A percentile compares a stretch with the other conserved stretches of the same genome.
Conservation (phyloP, 2,329 filamentous ascomycete species). For the Arthrocladium fulminans region DNA sequence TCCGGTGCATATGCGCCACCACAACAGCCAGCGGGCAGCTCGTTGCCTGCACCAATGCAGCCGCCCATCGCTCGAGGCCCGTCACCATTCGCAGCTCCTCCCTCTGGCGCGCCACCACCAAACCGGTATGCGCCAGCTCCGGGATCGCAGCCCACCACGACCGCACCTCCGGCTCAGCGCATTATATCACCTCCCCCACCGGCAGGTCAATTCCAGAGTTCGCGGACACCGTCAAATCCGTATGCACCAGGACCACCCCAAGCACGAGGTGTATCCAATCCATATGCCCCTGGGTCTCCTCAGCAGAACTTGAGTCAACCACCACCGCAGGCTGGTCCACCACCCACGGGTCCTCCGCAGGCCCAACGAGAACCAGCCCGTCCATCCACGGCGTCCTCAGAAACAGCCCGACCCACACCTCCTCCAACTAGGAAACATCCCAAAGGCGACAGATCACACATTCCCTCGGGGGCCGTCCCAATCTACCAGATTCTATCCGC, state of each 20-base stretch:
- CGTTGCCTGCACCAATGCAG: slow-evolving; percentile 37
- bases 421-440: slow-evolving; percentile 55
- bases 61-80: slow-evolving; percentile 62
- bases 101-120: slow-evolving; percentile 54
- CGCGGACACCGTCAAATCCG: slow-evolving; percentile 33
- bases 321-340: slow-evolving; percentile 28
- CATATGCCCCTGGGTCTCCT: slow-evolving; percentile 36
- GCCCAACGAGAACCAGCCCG: slow-evolving; percentile 37
- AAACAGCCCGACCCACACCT: slow-evolving; percentile 36
- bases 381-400: slow-evolving; percentile 43
- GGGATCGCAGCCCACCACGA: slow-evolving; percentile 42
- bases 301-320: slow-evolving; percentile 11
- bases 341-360: slow-evolving; percentile 36
- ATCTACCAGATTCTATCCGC: slow-evolving; percentile 71
- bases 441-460: slow-evolving; percentile 80
- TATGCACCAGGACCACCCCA: slow-evolving; percentile 30
- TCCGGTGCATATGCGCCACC: slow-evolving; percentile 59
- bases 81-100: slow-evolving; percentile 80
- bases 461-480: slow-evolving; percentile 64
- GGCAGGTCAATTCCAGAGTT: slow-evolving; percentile 26
- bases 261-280: slow-evolving; percentile 31
- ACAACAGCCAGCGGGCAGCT: slow-evolving; percentile 1
- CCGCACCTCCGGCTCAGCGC: slow-evolving; percentile 33
- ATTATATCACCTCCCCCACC: slow-evolving; percentile 43
- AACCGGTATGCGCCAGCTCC: slow-evolving; percentile 68